phyloP scores from a whole-genome alignment of 768 basidiomycete genomes.

The Scleroderma citrinum region DNA sequence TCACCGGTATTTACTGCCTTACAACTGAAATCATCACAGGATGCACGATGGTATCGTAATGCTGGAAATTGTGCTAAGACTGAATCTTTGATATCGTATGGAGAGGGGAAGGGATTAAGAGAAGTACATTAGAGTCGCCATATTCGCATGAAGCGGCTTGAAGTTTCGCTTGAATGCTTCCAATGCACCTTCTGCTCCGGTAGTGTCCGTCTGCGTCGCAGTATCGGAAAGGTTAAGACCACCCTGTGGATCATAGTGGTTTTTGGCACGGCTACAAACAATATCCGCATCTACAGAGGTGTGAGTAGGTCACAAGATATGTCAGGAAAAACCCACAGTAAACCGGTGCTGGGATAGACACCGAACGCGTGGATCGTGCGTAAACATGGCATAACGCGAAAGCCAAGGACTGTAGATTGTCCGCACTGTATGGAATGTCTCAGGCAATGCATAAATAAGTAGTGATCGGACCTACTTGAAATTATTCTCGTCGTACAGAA shows the following conservation, averaged over 20 bases:
- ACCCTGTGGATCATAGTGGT: slow-evolving; percentile 68
- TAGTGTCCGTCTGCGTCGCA: slow-evolving; percentile 41
- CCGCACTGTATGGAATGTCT: slow-evolving; percentile 36
- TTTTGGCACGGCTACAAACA: slow-evolving; percentile 70
- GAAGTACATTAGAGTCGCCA: slow-evolving; percentile 55
- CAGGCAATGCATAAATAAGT: slow-evolving; percentile 4
- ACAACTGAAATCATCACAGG: no score
- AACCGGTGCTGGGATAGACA: slow-evolving; percentile 78
- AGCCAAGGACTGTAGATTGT: slow-evolving; percentile 62
- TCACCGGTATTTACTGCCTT: neutral
- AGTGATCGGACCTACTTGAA: slow-evolving; percentile 41
- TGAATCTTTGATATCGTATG: neutral
- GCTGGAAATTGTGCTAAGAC: neutral
- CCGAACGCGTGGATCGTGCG: slow-evolving; percentile 72
- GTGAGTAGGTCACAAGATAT: neutral
- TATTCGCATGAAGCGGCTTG: slow-evolving; percentile 48
- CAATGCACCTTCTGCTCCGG: slow-evolving; percentile 35
- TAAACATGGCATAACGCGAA: slow-evolving; percentile 80
- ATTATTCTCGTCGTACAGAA: slow-evolving; percentile 44
- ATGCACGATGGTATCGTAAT: neutral
- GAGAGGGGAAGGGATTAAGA: slow-evolving; percentile 24
- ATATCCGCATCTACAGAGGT: slow-evolving; percentile 61
- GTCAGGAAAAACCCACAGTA: slow-evolving; percentile 49
- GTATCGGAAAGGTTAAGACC: slow-evolving; percentile 55
- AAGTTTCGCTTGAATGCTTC: slow-evolving; percentile 49